Percentiles rank a stretch among this genome's conserved stretches.
These are phyloP conservation scores for Neoboletus brunneissimus DNA, from an alignment of 768 basidiomycete species.

Conservation along the genomic window DNA sequence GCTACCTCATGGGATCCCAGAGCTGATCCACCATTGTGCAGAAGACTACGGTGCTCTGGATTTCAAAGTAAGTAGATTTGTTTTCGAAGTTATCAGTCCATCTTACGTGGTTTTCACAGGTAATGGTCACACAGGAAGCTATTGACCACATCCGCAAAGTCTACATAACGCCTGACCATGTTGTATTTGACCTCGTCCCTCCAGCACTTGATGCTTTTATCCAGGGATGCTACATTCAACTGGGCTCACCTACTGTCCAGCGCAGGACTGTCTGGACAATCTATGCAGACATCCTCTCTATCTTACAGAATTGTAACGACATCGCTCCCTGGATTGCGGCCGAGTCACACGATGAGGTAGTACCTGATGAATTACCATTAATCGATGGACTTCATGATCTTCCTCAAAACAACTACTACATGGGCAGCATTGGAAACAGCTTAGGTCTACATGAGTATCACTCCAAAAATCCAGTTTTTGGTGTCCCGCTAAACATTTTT, in stretches of 20 bases:
- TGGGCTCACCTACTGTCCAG: neutral
- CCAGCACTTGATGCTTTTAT: slow-evolving; percentile 19
- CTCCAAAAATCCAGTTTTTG: neutral
- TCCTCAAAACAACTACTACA: neutral
- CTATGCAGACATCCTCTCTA: neutral
- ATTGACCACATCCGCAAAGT: neutral
- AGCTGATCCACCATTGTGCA: too few relatives aligned
- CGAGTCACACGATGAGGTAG: neutral
- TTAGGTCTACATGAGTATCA: neutral
- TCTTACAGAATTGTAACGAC: neutral
- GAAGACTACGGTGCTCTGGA: too few relatives aligned
- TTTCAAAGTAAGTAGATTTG: too few relatives aligned
- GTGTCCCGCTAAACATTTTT: neutral
- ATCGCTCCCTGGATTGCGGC: neutral
- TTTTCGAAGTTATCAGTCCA: too few relatives aligned
- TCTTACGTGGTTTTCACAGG: too few relatives aligned
- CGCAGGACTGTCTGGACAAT: neutral
- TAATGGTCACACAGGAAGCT: too few relatives aligned
- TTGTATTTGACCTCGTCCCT: slow-evolving; percentile 37
- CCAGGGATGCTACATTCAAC: neutral
- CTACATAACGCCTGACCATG: slow-evolving; percentile 35
- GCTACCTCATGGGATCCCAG: too few relatives aligned
- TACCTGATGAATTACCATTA: neutral
- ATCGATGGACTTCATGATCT: neutral
- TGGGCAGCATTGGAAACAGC: neutral